Base-by-base conservation (phyloP, 805 yeast genomes). In the Sugiyamaella americana region DNA sequence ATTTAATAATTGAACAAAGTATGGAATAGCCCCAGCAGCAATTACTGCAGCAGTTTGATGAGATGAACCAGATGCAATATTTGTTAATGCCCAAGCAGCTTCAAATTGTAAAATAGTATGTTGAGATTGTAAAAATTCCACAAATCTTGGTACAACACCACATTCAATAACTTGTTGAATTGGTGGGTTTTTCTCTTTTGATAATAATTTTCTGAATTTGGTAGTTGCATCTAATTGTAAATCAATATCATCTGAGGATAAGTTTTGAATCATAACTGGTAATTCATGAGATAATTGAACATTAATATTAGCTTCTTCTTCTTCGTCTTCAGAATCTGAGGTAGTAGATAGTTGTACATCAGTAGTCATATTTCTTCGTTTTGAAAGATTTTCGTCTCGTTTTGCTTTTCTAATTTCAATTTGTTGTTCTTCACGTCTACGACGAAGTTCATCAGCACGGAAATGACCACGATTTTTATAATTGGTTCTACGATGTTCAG, bases 81-180 rank as follows among this genome's bases (percentile, higher is more conserved):
- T 93, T 43, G 98, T 93, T 57, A 93, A 76, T n/a, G 98, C 98
- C 98, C 98, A 93, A 5, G 98, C 97, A 10, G 98, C 96, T 72
- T 93, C 98, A 59, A 93, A 78, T 69, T 91, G 98, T 58, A 93
- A 75, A 74, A 85, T 79, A 59, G 86, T 88, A 56, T 86, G 88
- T 45, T 78, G 73, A 49, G 76, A 74, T 50, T 73, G 71, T 88
- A 93, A 84, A 58, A 89, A 87, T 58, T 78, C 81, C 46, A 93
- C 96, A 64, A 93, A 77, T 45, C 82, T 81, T 49, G 97, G 95
- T 45, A 93, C 93, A 29, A 91, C 96, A 40, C 98, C 98, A 45
- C 89, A 76, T 63, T 86, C 84, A 54, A 93, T 89, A 30, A 93
- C 98, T 51, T 84, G 70, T 67, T 88, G 94, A 58, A 93, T 91